These are phyloP conservation scores for Aspergillus sergii DNA, from an alignment of 2,329 filamentous ascomycete genomes.

Conservation along the genomic window DNA sequence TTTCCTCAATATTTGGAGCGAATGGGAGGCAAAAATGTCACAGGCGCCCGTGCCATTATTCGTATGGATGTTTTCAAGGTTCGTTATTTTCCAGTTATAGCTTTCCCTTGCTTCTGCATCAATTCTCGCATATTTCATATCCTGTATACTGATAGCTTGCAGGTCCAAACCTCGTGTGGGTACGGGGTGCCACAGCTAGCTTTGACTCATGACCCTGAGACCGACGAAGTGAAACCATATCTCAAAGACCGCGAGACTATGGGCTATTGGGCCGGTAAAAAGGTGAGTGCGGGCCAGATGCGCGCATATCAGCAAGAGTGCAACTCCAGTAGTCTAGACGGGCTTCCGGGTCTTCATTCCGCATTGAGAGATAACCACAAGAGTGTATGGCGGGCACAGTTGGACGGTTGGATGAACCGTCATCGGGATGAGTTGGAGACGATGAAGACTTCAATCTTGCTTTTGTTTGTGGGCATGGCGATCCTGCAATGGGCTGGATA, in stretches of 20 bases:
- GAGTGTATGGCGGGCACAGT: constrained; percentile 49
- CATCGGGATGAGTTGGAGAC: constrained; percentile 26
- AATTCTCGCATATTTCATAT: neutral
- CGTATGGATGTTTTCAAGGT: constrained; percentile 64
- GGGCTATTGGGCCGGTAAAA: constrained; percentile 54
- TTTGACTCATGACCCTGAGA: constrained; percentile 38
- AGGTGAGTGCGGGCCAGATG: constrained; percentile 53
- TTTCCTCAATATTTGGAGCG: constrained; percentile 49
- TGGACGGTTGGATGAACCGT: constrained; percentile 21
- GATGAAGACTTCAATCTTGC: constrained; percentile 20
- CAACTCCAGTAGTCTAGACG: constrained; percentile 62
- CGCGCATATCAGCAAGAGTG: constrained; percentile 59
- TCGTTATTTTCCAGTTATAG: neutral
- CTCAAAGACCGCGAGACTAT: constrained; percentile 61
- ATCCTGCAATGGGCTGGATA: constrained; percentile 22
- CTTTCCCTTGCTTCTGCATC: neutral
- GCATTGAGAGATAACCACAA: constrained; percentile 57
- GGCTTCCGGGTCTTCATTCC: constrained; percentile 58
- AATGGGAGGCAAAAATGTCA: constrained; percentile 49
- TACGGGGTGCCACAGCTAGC: constrained; percentile 62
- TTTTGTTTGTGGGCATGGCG: constrained; percentile 22
- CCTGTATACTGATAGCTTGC: constrained; percentile 36
- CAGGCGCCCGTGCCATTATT: constrained; percentile 63
- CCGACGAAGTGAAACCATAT: constrained; percentile 23
- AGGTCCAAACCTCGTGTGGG: constrained; percentile 66